phyloP scores from a whole-genome alignment of 2,329 filamentous ascomycete species.

The Dothidotthia symphoricarpi region DNA sequence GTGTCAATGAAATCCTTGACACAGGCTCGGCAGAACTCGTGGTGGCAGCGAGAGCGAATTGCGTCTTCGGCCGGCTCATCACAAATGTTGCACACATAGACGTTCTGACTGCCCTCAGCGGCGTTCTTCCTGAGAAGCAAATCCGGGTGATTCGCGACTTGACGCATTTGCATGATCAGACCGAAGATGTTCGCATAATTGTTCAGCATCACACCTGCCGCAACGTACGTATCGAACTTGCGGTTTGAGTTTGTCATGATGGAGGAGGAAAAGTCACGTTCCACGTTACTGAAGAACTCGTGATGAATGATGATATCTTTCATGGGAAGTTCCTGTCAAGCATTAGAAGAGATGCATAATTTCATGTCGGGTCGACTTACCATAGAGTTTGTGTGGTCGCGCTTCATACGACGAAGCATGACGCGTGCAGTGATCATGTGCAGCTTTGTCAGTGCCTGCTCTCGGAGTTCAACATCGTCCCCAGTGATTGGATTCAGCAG shows the following conservation, averaged over 20 bases:
- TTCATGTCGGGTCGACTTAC: conserved; percentile 3
- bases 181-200: conserved; percentile 96
- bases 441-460: conserved; percentile 74
- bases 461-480: conserved; percentile 55
- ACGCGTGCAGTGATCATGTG: conserved; percentile 87
- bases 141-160: conserved; percentile 95
- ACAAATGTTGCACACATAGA: conserved; percentile 90
- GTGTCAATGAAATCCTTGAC: conserved; percentile 78
- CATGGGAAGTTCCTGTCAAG: conserved; percentile 69
- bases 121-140: conserved; percentile 81
- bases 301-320: conserved; percentile 91
- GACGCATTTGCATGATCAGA: conserved; percentile 98
- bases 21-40: conserved; percentile 85
- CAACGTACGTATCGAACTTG: conserved; percentile 93
- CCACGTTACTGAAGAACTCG: conserved; percentile 94
- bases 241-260: conserved; percentile 92
- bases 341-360: conserved; percentile 2
- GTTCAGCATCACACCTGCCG: conserved; percentile 86
- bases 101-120: conserved; percentile 79
- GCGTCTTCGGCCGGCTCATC: conserved; percentile 95
- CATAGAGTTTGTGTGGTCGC: conserved; percentile 90
- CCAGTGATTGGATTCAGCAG: conserved; percentile 73
- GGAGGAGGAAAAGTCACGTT: conserved; percentile 90
- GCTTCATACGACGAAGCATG: conserved; percentile 94
- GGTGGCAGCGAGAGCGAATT: conserved; percentile 85